phyloP scores from a whole-genome alignment of 768 basidiomycete genomes.

The Porpolomopsis calyptriformis region DNA sequence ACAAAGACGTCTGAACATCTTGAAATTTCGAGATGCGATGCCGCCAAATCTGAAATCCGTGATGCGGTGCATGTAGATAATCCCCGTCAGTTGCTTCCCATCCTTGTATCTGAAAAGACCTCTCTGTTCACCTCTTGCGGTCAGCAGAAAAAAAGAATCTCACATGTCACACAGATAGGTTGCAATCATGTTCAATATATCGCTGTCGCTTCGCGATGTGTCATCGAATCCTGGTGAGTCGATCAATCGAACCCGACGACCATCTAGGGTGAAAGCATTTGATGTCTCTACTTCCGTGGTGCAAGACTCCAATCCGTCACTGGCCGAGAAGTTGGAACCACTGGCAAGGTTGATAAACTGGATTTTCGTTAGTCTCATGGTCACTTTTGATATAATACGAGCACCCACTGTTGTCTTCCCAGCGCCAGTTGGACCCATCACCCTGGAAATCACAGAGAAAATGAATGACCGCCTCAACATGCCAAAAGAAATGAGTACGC shows the following conservation, averaged over 20 bases:
- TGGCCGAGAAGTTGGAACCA: slow-evolving; percentile 26
- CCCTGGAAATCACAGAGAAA: background rate
- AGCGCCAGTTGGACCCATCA: slow-evolving; percentile 13
- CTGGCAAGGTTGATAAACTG: slow-evolving; percentile 35
- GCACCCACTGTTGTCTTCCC: slow-evolving; percentile 13
- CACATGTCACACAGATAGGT: slow-evolving; percentile 13
- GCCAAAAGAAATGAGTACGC: too few relatives aligned
- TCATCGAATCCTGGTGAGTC: slow-evolving; percentile 40
- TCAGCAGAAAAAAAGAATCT: slow-evolving; percentile 1
- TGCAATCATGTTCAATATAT: slow-evolving; percentile 26
- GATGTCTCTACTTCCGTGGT: slow-evolving; percentile 25
- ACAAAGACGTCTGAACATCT: slow-evolving; percentile 36
- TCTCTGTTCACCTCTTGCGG: background rate
- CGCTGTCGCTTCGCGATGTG: slow-evolving; percentile 22
- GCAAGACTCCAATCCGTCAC: slow-evolving; percentile 30
- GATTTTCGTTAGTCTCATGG: background rate
- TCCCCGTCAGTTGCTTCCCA: slow-evolving; percentile 25
- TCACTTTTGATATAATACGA: background rate
- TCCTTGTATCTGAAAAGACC: slow-evolving; percentile 1
- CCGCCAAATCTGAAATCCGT: slow-evolving; percentile 32
- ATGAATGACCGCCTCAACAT: too few relatives aligned
- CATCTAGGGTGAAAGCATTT: slow-evolving; percentile 21
- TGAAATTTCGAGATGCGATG: slow-evolving; percentile 31
- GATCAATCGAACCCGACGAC: slow-evolving; percentile 22
- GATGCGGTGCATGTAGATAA: slow-evolving; percentile 37